Evolutionary conservation across 805 yeast species (phyloP).

Genomic region (Lipomyces chichibuensis): DNA sequence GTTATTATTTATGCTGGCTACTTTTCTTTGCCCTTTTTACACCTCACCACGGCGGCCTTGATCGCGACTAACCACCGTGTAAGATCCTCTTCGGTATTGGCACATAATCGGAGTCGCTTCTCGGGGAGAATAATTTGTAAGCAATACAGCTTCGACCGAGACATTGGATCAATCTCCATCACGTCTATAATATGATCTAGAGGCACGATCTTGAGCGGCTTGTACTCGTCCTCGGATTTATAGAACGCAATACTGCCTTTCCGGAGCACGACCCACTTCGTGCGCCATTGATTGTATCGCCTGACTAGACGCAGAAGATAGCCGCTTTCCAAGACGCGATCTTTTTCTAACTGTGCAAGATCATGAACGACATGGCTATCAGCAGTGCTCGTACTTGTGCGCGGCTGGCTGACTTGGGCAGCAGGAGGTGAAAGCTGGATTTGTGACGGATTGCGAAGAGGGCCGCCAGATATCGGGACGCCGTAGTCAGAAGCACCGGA

Average conservation of each 20-base stretch:
- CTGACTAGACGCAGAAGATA: conserved; percentile 48
- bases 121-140: conserved; percentile 53
- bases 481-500: conserved; percentile 35
- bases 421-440: conserved; percentile 2
- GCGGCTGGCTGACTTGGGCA: not conserved
- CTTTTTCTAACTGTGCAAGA: conserved; percentile 38
- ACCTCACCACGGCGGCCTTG: conserved; percentile 40
- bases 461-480: conserved; percentile 3
- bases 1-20: not conserved
- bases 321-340: conserved; percentile 51
- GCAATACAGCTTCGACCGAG: conserved; percentile 51
- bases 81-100: conserved; percentile 52
- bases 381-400: not conserved
- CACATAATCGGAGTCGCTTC: conserved; percentile 52
- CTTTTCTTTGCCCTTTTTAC: conserved; percentile 10
- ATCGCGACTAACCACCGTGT: conserved; percentile 55
- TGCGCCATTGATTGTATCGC: conserved; percentile 55
- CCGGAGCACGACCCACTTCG: conserved; percentile 51
- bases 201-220: conserved; percentile 45
- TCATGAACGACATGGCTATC: conserved; percentile 9
- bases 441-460: conserved; percentile 11
- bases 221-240: conserved; percentile 42
- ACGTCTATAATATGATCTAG: conserved; percentile 51
- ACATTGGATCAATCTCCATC: conserved; percentile 55
- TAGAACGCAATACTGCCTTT: conserved; percentile 49